Evolutionary conservation across 345 rosid species (phyloP), one percentile per base, ranked within the genome.

Genomic region (Anacardium occidentale): DNA sequence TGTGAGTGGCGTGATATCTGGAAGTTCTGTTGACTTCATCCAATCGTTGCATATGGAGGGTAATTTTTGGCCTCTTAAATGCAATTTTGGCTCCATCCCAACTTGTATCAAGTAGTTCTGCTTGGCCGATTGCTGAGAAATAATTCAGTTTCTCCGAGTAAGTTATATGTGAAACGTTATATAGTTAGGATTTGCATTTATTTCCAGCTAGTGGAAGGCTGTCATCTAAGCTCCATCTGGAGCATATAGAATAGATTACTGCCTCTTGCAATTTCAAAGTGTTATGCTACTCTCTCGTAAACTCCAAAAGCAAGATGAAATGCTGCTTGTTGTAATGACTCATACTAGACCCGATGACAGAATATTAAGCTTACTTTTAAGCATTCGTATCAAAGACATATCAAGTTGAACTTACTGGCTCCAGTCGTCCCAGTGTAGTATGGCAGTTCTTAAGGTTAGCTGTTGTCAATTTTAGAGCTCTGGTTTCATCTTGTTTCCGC

Each of bases 401-500:
- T 66, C 37, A 15, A 14, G 17, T 48, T 50, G 50, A 32, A 48
- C 25, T 65, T 47, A 26, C 5, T 45, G 55, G 20, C 5, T 20
- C 3, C 10, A 44, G 53, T 10, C 7, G 24, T 51, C 18, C 26
- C 53, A n/a, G 71, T 51, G 18, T 47, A 22, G 1, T 53, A 29
- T 55, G 21, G 17, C 13, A 13, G 51, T 68, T 55, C 37, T 21
- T 63, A 92, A 88, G 97, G 98, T 94, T 68, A 72, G 52, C 14
- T 73, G n/a, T n/a, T n/a, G 67, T 61, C 64, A 4, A 11, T 20
- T 11, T 47, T 51, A 11, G 25, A 56, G 69, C 62, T 42, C 57
- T 66, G 47, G 26, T 60, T 69, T 10, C 57, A 59, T 70, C 12
- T 20, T 40, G 45, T 66, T 71, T 29, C 15, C 10, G 64, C 14